These are phyloP conservation scores for Boletus edulis DNA, from an alignment of 768 basidiomycete species.

Conservation along the genomic window DNA sequence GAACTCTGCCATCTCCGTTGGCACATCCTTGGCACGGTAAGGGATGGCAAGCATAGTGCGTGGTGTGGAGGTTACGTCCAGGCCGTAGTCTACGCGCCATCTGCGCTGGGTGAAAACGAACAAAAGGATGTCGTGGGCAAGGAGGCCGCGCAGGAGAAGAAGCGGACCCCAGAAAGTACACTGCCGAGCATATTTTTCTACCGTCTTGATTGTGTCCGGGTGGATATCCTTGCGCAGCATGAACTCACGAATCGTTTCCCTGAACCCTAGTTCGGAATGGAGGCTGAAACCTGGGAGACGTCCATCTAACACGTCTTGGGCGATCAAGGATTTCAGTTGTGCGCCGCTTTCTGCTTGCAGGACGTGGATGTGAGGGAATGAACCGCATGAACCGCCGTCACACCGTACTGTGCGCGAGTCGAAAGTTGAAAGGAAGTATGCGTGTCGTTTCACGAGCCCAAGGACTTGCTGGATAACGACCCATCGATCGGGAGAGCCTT, in stretches of 20 bases:
- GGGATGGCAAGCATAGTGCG: background rate
- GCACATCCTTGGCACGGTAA: background rate
- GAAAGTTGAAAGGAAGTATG: background rate
- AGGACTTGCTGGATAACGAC: background rate
- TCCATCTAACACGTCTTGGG: background rate
- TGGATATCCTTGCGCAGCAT: background rate
- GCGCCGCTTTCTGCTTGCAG: background rate
- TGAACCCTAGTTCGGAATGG: background rate
- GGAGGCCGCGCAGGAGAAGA: background rate
- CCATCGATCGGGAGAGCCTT: background rate
- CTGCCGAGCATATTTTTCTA: background rate
- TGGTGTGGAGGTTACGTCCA: background rate
- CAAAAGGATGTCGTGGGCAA: background rate
- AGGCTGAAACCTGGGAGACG: background rate
- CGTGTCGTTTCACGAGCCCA: background rate
- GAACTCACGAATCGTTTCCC: background rate
- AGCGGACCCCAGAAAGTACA: background rate
- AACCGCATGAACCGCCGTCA: background rate
- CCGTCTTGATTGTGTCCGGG: background rate
- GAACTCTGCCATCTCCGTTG: background rate
- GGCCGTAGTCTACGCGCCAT: background rate
- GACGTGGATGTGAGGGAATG: background rate
- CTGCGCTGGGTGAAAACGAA: background rate
- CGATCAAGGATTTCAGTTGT: background rate
- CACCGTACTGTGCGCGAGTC: background rate